Percentiles rank a stretch among this genome's conserved stretches.
phyloP scores from a whole-genome alignment of 1,139 yeast species.

The Debaryomyces coudertii region DNA sequence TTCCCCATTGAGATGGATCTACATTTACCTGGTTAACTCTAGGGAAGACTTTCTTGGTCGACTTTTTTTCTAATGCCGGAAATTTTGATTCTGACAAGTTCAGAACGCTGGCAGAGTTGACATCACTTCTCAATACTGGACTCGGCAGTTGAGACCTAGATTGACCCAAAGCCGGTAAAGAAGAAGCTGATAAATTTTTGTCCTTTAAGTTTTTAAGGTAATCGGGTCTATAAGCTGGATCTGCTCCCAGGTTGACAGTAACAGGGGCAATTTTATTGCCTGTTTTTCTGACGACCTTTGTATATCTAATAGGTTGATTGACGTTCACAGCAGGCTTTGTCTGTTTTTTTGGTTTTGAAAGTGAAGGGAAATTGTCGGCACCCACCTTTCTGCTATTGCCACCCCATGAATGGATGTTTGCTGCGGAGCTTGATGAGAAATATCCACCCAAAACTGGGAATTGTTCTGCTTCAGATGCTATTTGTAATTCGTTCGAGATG shows the following conservation, averaged over 20 bases:
- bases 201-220: slow-evolving; percentile 29
- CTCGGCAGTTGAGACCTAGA: slow-evolving; percentile 10
- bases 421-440: slow-evolving; percentile 19
- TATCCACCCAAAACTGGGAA: slow-evolving; percentile 40
- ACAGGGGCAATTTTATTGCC: slow-evolving; percentile 16
- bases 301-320: slow-evolving; percentile 41
- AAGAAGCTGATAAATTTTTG: slow-evolving; percentile 18
- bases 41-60: slow-evolving; percentile 39
- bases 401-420: slow-evolving; percentile 36
- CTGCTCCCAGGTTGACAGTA: slow-evolving; percentile 20
- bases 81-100: slow-evolving; percentile 27
- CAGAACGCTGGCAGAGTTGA: slow-evolving; percentile 12
- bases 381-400: slow-evolving; percentile 21
- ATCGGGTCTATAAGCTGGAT: slow-evolving; percentile 32
- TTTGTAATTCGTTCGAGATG: slow-evolving; percentile 26
- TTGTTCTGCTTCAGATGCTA: slow-evolving; percentile 25
- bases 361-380: slow-evolving; percentile 55
- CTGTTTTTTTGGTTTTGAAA: slow-evolving; percentile 43
- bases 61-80: slow-evolving; percentile 45
- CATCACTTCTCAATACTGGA: not conserved
- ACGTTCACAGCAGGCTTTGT: slow-evolving; percentile 16
- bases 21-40: slow-evolving; percentile 40
- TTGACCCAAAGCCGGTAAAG: slow-evolving; percentile 23
- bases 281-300: slow-evolving; percentile 37
- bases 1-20: slow-evolving; percentile 33